Conservation (phyloP, 768 basidiomycete species). For the Lactarius pseudohatsudake region DNA sequence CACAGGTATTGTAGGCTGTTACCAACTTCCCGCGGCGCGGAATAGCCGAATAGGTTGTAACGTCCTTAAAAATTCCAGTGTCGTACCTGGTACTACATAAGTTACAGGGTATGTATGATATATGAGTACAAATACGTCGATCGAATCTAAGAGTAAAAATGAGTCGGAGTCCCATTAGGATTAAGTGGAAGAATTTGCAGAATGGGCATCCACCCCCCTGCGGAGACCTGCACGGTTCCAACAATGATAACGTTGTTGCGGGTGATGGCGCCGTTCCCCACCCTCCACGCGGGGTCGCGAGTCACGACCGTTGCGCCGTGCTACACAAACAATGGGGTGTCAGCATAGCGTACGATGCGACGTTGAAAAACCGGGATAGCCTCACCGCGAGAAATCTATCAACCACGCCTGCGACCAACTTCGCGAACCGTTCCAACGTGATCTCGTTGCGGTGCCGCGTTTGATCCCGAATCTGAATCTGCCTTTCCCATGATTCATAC, state of each 20-base stretch:
- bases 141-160: slow-evolving; percentile 11
- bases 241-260: slow-evolving; percentile 17
- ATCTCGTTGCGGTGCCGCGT: slow-evolving; percentile 25
- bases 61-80: background rate
- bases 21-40: background rate
- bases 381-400: slow-evolving; percentile 25
- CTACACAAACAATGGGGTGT: slow-evolving; percentile 4
- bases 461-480: slow-evolving; percentile 27
- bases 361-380: background rate
- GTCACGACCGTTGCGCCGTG: background rate
- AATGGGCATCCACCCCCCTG: slow-evolving; percentile 28
- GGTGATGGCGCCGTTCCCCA: slow-evolving; percentile 12
- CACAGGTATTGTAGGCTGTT: background rate
- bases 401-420: slow-evolving; percentile 24
- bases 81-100: slow-evolving; percentile 4
- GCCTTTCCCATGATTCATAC: slow-evolving; percentile 23
- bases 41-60: background rate
- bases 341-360: background rate
- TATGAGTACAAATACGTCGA: slow-evolving; percentile 8
- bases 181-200: slow-evolving; percentile 9
- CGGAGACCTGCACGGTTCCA: slow-evolving; percentile 25
- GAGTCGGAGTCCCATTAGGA: background rate
- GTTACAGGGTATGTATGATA: slow-evolving; percentile 11
- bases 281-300: background rate
- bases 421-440: slow-evolving; percentile 24